Evolutionary conservation across 495 filamentous ascomycete species (phyloP).

Genomic region (Pyrenula massariospora): DNA sequence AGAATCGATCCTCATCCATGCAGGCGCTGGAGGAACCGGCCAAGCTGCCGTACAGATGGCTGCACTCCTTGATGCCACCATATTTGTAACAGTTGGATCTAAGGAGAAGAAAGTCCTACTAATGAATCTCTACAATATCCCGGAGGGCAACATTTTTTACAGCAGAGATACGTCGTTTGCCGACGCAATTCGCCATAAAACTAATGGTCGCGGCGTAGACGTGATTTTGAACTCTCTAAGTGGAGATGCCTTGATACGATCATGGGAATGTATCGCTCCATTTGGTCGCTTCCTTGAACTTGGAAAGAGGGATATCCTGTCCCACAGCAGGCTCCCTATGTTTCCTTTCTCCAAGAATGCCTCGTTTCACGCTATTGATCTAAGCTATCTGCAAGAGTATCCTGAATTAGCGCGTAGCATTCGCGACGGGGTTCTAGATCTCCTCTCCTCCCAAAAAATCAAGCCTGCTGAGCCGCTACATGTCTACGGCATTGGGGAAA

Average conservation of each 20-base stretch:
- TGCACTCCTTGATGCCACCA: constrained; percentile 35
- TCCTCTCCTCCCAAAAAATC: constrained; percentile 3
- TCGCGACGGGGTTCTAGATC: not conserved
- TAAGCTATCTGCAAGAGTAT: constrained; percentile 2
- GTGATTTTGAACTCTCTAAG: constrained; percentile 38
- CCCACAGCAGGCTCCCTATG: constrained; percentile 19
- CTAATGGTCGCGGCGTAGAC: constrained; percentile 44
- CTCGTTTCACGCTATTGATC: constrained; percentile 23
- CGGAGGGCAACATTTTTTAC: constrained; percentile 32
- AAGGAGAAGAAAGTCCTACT: constrained; percentile 27
- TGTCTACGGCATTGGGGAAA: constrained; percentile 18
- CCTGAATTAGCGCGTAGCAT: not conserved
- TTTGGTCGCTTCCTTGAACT: constrained; percentile 30
- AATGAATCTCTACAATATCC: constrained; percentile 20
- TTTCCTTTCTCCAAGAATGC: constrained; percentile 15
- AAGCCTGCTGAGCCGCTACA: constrained; percentile 12
- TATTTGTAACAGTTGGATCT: constrained; percentile 39
- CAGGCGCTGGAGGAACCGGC: constrained; percentile 24
- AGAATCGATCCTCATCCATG: constrained; percentile 18
- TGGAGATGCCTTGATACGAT: constrained; percentile 28
- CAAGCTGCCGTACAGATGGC: constrained; percentile 44
- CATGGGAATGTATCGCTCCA: constrained; percentile 37
- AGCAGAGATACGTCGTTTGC: constrained; percentile 33
- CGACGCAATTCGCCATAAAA: constrained; percentile 32
- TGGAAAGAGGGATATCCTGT: constrained; percentile 37